Evolutionary conservation across 768 basidiomycete species (phyloP), one percentile per base, ranked within the genome.

Genomic region (Suillus placidus): DNA sequence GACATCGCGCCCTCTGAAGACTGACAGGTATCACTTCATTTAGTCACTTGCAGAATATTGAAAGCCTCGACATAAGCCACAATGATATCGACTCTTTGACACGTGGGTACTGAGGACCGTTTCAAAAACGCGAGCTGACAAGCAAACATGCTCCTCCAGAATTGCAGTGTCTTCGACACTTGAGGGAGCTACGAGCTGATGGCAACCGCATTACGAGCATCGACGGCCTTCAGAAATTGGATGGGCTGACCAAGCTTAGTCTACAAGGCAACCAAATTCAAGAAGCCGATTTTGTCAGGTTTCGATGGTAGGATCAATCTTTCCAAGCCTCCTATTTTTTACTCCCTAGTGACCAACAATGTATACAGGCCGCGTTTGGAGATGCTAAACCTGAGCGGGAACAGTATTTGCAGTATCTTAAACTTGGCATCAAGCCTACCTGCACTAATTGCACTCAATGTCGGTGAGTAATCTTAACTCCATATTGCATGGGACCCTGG

Each of bases 101-200:
- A 58, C 94, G 94, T 97, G 77, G 79, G 93, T 88, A 45, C 51
- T 6, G 40, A 32, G 26, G 45, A 38, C 12, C 6, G 37, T 60
- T 18, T 20, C 58, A 32, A 30, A 38, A 60, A n/a, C 6, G 26
- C 32, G 40, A 30, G 58, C 58, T 60, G 58, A 60, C 40, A 57
- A 14, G 35, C 6, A n/a, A n/a, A n/a, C 2, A 16, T 57, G 1
- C 6, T 30, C 16, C 26, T 60, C 26, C 3, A 97, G 95, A 97
- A 75, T 81, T 99, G 35, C 84, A 86, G 66, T 93, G 92, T 75
- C 84, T 99, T 63, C 84, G 87, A 66, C 94, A 93, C 74, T 81
- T 99, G 63, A 87, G 94, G 42, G 95, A 98, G 75, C 86, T 99
- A 62, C 90, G 87, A 64, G 92, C 92, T n/a, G 94, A 99, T 74